These are phyloP conservation scores for Phycomyces nitens DNA, from an alignment of 192 early-diverging fungal species.

Conservation along the genomic window DNA sequence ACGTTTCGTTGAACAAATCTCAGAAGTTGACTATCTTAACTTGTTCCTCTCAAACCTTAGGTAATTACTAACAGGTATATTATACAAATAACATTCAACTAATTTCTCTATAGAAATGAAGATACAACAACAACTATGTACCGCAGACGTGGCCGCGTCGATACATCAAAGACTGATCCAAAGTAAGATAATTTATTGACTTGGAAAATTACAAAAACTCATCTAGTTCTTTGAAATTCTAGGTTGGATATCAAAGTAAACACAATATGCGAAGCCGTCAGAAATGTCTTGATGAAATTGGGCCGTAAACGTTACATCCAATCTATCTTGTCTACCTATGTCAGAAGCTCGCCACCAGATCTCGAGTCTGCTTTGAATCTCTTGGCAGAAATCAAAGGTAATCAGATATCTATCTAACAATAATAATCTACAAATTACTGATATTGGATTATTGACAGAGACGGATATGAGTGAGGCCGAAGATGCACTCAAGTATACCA, in stretches of 20 bases:
- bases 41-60: constrained; percentile 80
- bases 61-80: not conserved
- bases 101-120: constrained; percentile 48
- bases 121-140: constrained; percentile 86
- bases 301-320: constrained; percentile 64
- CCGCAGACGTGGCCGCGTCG: constrained; percentile 24
- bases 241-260: constrained; percentile 66
- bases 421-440: not conserved
- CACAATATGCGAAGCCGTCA: constrained; percentile 65
- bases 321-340: constrained; percentile 81
- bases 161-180: not conserved
- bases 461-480: constrained; percentile 66
- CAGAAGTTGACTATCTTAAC: constrained; percentile 85
- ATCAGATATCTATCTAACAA: not conserved
- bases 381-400: constrained; percentile 59
- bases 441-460: constrained; percentile 14
- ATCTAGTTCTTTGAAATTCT: not conserved
- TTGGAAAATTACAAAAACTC: not conserved
- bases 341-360: constrained; percentile 75
- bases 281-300: constrained; percentile 51
- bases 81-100: not conserved
- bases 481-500: constrained; percentile 81
- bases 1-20: constrained; percentile 72
- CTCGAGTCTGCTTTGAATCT: constrained; percentile 74
- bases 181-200: not conserved